Evolutionary conservation across 148 eudicot species (phyloP).

Genomic region (Cornus kousa): DNA sequence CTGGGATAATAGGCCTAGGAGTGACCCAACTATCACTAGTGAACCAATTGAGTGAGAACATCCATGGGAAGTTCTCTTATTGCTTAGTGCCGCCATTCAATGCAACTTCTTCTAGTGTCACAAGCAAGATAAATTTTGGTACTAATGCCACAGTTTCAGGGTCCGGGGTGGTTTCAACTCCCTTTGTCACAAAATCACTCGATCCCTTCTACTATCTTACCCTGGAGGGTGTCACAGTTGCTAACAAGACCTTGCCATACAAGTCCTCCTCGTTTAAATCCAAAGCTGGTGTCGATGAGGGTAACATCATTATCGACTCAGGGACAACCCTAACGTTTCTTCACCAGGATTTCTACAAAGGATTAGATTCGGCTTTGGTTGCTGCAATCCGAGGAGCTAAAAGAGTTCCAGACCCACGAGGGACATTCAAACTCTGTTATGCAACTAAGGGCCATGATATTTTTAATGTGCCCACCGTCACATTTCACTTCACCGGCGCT

Average conservation of each 20-base stretch:
- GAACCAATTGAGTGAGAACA: constrained; percentile 13
- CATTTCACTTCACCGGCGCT: constrained; percentile 41
- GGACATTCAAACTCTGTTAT: constrained; percentile 34
- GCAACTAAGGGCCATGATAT: background rate
- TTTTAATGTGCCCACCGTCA: constrained; percentile 24
- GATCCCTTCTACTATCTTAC: constrained; percentile 48
- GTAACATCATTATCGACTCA: constrained; percentile 75
- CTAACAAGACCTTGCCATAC: constrained; percentile 9
- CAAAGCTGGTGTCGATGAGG: constrained; percentile 4
- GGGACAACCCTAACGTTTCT: constrained; percentile 68
- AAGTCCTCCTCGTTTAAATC: background rate
- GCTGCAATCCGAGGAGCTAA: constrained; percentile 9
- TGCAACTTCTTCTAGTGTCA: constrained; percentile 1
- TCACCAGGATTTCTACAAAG: constrained; percentile 13
- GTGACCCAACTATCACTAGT: constrained; percentile 29
- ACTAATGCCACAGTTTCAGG: constrained; percentile 32
- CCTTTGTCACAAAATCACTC: constrained; percentile 13
- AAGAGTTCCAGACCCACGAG: constrained; percentile 18
- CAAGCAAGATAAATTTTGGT: constrained; percentile 62
- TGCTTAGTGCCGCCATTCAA: constrained; percentile 25
- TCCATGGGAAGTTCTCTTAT: constrained; percentile 39
- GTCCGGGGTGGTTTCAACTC: constrained; percentile 43
- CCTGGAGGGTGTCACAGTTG: constrained; percentile 35
- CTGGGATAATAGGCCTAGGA: constrained; percentile 39
- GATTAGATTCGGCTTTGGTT: constrained; percentile 16